These are phyloP conservation scores for Fagus crenata DNA, from an alignment of 306 rosid species.

Conservation along the genomic window DNA sequence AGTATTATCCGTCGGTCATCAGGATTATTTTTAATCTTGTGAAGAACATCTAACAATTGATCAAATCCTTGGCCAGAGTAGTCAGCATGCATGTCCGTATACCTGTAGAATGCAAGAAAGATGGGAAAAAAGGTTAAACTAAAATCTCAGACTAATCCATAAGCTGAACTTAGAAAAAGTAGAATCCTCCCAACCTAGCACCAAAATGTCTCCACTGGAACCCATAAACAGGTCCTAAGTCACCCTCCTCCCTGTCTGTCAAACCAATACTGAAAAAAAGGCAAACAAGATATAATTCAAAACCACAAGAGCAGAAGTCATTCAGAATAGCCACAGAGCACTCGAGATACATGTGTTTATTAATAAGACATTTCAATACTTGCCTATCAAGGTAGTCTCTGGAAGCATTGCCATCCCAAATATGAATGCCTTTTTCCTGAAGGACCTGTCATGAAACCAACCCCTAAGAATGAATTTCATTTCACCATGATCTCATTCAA, in stretches of 20 bases:
- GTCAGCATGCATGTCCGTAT: slow-evolving; percentile 89
- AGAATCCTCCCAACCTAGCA: slow-evolving; percentile 65
- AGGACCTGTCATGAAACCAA: slow-evolving; percentile 61
- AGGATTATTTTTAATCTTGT: slow-evolving; percentile 81
- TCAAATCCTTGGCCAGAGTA: slow-evolving; percentile 91
- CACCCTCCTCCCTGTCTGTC: slow-evolving; percentile 85
- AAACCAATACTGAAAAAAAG: slow-evolving; percentile 66
- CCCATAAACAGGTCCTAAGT: slow-evolving; percentile 96
- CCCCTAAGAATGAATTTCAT: slow-evolving; percentile 17
- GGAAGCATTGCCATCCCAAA: slow-evolving; percentile 97
- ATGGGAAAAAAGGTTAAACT: not conserved
- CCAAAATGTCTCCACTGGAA: slow-evolving; percentile 99
- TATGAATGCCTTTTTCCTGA: slow-evolving; percentile 82
- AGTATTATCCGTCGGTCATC: slow-evolving; percentile 85
- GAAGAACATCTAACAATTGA: slow-evolving; percentile 82
- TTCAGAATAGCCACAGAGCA: not conserved
- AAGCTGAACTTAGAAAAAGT: slow-evolving; percentile 7
- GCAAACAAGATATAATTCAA: slow-evolving; percentile 26
- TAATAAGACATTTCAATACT: slow-evolving; percentile 28
- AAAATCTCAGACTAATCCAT: slow-evolving; percentile 5
- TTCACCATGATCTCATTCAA: slow-evolving; percentile 14
- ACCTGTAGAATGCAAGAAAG: slow-evolving; percentile 52
- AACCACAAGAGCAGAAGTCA: slow-evolving; percentile 20
- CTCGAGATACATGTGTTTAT: not conserved
- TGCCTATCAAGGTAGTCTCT: slow-evolving; percentile 94